phyloP scores from a whole-genome alignment of 1,284 basidiomycete genomes.

The Leccinum pachyderme region DNA sequence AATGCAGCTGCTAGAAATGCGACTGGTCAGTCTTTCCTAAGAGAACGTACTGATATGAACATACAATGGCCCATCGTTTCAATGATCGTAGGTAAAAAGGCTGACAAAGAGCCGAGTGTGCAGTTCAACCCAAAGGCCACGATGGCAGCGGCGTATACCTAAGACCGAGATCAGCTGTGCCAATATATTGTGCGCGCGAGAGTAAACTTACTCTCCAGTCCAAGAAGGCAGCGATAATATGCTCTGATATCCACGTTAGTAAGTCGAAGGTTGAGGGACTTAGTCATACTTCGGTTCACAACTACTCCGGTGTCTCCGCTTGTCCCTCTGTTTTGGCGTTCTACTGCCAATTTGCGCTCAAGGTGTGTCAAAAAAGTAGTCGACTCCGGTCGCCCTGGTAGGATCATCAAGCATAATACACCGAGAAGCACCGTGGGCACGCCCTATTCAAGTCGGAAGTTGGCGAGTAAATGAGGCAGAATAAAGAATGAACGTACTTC shows the following conservation, averaged over 20 bases:
- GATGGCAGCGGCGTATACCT: conserved; percentile 62
- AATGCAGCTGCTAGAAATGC: conserved; percentile 43
- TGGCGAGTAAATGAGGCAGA: background rate
- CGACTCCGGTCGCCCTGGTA: conserved; percentile 79
- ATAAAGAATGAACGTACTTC: conserved; percentile 46
- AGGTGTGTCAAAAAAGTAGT: conserved; percentile 67
- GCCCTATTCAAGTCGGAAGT: conserved; percentile 40
- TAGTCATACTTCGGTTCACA: conserved; percentile 57
- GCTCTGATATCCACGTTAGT: conserved; percentile 38
- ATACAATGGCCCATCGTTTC: conserved; percentile 63
- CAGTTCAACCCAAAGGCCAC: conserved; percentile 80
- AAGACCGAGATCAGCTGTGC: conserved; percentile 6
- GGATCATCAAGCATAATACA: conserved; percentile 56
- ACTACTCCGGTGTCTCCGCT: conserved; percentile 66
- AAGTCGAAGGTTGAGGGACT: background rate
- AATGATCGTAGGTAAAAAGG: conserved; percentile 85
- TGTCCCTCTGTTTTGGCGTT: conserved; percentile 70
- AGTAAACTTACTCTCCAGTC: conserved; percentile 62
- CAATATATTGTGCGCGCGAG: background rate
- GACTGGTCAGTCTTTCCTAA: background rate
- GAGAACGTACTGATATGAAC: conserved; percentile 9
- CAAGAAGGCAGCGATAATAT: conserved; percentile 61
- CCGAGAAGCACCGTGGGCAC: conserved; percentile 70
- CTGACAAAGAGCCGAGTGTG: conserved; percentile 75
- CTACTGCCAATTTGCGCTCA: conserved; percentile 71